Percentiles rank a stretch among this genome's conserved stretches.
Evolutionary conservation across 2,329 filamentous ascomycete species (phyloP).

Genomic region (Endoconidiophora polonica): DNA sequence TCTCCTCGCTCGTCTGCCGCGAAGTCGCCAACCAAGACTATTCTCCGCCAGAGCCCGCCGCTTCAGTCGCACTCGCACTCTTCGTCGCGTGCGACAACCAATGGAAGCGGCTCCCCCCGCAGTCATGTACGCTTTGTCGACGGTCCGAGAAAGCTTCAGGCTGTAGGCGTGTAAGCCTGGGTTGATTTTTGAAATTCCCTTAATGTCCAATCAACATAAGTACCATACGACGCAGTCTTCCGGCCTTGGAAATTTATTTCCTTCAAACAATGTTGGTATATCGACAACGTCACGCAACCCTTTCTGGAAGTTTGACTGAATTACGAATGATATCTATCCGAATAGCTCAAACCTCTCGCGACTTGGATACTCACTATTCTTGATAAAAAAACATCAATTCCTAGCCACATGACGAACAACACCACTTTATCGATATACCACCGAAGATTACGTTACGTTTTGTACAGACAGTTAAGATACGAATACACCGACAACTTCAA

Average conservation of each 20-base stretch:
- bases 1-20: constrained; percentile 11
- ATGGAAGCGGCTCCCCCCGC: constrained; percentile 11
- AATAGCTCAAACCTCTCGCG: constrained; percentile 7
- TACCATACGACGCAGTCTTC: no score
- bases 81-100: background rate
- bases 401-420: no score
- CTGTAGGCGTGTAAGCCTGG: constrained; percentile 12
- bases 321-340: background rate
- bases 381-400: background rate
- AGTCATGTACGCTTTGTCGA: constrained; percentile 13
- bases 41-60: constrained; percentile 12
- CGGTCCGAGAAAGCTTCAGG: constrained; percentile 10
- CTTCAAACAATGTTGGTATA: background rate
- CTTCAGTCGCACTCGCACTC: constrained; percentile 1
- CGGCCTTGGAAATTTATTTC: background rate
- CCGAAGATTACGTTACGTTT: background rate
- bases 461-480: background rate
- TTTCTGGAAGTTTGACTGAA: background rate
- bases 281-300: background rate
- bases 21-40: constrained; percentile 11
- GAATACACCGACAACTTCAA: constrained; percentile 3
- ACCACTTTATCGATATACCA: background rate
- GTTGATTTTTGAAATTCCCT: constrained; percentile 3
- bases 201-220: background rate
- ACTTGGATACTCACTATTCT: background rate